phyloP scores from a whole-genome alignment of 78 protist genomes.

The Dictyostelium brefeldianum region DNA sequence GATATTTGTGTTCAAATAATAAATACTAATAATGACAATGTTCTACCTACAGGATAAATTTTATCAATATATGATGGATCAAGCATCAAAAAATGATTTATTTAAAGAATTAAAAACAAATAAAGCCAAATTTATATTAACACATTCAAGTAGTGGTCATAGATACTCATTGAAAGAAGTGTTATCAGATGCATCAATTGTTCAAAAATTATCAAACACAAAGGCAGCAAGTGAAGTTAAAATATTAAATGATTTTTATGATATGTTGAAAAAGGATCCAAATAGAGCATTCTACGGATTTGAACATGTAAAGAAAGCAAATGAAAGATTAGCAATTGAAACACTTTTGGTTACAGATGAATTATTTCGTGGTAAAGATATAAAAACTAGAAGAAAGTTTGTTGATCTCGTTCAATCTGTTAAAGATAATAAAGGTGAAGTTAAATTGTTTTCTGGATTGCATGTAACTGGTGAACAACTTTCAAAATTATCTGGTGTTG shows the following conservation, averaged over 20 bases:
- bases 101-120: conserved; percentile 58
- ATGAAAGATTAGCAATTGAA: conserved; percentile 87
- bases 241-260: conserved; percentile 78
- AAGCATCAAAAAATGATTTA: conserved; percentile 72
- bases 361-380: conserved; percentile 84
- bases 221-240: conserved; percentile 90
- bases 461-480: conserved; percentile 95
- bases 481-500: conserved; percentile 89
- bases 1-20: neutral
- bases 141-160: conserved; percentile 92
- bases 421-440: conserved; percentile 87
- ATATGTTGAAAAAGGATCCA: conserved; percentile 79
- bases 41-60: conserved; percentile 67
- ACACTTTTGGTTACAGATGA: conserved; percentile 88
- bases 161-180: conserved; percentile 92
- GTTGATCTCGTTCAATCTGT: conserved; percentile 92
- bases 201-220: conserved; percentile 82
- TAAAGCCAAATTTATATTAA: conserved; percentile 86
- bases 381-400: conserved; percentile 83
- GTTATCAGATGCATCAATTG: conserved; percentile 83
- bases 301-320: conserved; percentile 88
- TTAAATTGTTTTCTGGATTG: conserved; percentile 87
- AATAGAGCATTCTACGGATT: conserved; percentile 93
- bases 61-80: conserved; percentile 70
- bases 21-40: too few species aligned